Conservation (phyloP, 305 asterid genomes). For the Andrographis paniculata region DNA sequence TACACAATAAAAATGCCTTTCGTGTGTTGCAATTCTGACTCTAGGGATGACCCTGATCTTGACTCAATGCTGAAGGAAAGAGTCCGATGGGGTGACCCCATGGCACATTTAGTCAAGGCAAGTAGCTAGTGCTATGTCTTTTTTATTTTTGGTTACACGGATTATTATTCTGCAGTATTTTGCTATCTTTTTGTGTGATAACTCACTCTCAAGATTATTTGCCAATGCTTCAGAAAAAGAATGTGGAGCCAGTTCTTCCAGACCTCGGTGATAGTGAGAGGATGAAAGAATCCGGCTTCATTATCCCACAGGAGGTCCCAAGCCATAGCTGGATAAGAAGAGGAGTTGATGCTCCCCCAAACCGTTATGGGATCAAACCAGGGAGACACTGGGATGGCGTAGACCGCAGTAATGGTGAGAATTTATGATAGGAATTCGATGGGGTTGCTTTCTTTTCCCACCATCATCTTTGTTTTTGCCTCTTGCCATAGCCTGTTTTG, state of each 20-base stretch:
- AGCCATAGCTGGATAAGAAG: conserved; percentile 77
- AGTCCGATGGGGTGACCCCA: conserved; percentile 92
- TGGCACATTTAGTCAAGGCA: conserved; percentile 86
- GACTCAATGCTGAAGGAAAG: conserved; percentile 74
- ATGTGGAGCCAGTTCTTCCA: conserved; percentile 38
- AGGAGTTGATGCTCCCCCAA: conserved; percentile 61
- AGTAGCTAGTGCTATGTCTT: conserved; percentile 13
- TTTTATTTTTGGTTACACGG: conserved; percentile 6
- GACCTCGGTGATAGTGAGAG: conserved; percentile 59
- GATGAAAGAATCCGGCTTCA: conserved; percentile 84
- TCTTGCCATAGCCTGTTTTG: too few species aligned
- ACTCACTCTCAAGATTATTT: conserved; percentile 6
- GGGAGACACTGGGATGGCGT: conserved; percentile 97
- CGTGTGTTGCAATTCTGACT: conserved; percentile 16
- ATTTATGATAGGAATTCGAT: neutral
- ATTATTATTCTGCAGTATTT: neutral
- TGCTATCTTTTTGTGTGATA: neutral
- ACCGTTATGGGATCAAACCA: conserved; percentile 80
- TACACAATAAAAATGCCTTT: too few species aligned
- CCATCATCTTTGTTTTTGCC: too few species aligned
- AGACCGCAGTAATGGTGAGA: conserved; percentile 68
- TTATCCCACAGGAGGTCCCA: conserved; percentile 75
- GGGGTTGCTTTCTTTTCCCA: too few species aligned
- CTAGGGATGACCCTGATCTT: conserved; percentile 81
- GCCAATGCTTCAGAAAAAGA: conserved; percentile 45